Base-by-base conservation (phyloP, 371 early-diverging fungal species). In the Zopfochytrium polystomum region DNA sequence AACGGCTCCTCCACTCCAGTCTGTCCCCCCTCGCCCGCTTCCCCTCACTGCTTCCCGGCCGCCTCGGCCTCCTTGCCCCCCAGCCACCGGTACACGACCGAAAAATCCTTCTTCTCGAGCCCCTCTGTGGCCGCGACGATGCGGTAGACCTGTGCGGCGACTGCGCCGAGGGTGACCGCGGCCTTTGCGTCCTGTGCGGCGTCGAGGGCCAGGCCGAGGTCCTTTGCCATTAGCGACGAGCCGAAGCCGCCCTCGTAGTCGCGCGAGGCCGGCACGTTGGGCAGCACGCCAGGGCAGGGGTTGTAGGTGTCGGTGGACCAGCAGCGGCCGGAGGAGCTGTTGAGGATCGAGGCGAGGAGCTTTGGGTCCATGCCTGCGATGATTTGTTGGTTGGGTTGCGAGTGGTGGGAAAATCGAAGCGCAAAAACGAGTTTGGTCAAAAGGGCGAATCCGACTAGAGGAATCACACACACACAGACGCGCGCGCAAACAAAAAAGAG, bases 211-310 rank as follows among this genome's bases (percentile, higher is more conserved):
- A 97, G 74, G 0, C 90, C 82, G 76, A 96, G 66, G 72, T 98
- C 98, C 80, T 98, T 98, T 34, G 90, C 88, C 91, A 95, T 95
- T 62, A 98, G 71, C 20, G 80, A 75, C 35, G 85, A 85, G 29
- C 86, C 90, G 71, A 98, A 98, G 23, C 98, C 98, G 50, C 93
- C 96, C 31, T 81, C 75, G 72, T 96, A 98, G 26, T 81, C 88
- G 29, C 85, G 81, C 43, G 84, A 77, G n/a, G 93, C 82, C 3
- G 98, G 96, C 2, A 89, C 93, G 56, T 80, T 85, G 27, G 85
- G 80, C 50, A 88, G 72, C 29, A 93, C 87, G 29, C 89, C 90
- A 0, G 98, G 98, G 47, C 85, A 85, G 22, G 96, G 98, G 67
- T 95, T 93, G 68, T 92, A 89, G 6, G 85, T 87, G 51, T 96